Evolutionary conservation across 495 filamentous ascomycete genomes (phyloP), one percentile per base, ranked within the genome.

Genomic region (Penicillium ucsense): DNA sequence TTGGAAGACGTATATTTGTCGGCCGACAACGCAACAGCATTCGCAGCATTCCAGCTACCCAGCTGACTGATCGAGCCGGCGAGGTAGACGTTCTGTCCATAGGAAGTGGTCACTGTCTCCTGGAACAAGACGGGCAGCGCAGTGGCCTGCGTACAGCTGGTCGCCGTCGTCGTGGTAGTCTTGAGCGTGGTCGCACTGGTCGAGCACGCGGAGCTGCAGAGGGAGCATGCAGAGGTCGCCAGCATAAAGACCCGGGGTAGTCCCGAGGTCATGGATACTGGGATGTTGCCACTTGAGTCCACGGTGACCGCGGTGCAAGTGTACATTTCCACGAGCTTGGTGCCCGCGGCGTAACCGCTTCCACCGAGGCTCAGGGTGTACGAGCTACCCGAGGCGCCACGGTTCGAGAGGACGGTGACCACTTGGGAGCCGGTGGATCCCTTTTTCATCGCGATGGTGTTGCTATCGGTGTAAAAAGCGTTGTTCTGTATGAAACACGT

Each of bases 371-470:
- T 70, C 10, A 79, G 56, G 6, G 67, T 70, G 32, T 71, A 70
- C 0, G 60, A 60, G 27, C 57, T 61, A 0, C 74, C 72, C 5
- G 57, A 60, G 0, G 64, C 49, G 0, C 83, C 83, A 5, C 65
- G 51, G 51, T 85, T 85, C 4, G 76, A 76, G 31, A 79, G 67
- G 0, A 84, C 68, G 0, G 73, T 73, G 36, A 86, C 64, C 37
- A 82, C 62, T 47, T 78, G 75, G 1, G 57, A 58, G 4, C 67
- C 68, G 3, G 62, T 54, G n/a, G 48, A 57, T 4, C 83, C 83
- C 60, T 86, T 86, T 12, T 78, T 68, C 63, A 83, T 73, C 4
- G 72, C 81, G 20, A 86, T 60, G 4, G 72, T 80, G 37, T 68
- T 58, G 40, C 54, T 64, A 46, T 81, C 77, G 4, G 65, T 69